Percentiles rank a stretch among this genome's conserved stretches.
Conservation (phyloP, 2,329 filamentous ascomycete genomes). For the Decorospora gaudefroyi region DNA sequence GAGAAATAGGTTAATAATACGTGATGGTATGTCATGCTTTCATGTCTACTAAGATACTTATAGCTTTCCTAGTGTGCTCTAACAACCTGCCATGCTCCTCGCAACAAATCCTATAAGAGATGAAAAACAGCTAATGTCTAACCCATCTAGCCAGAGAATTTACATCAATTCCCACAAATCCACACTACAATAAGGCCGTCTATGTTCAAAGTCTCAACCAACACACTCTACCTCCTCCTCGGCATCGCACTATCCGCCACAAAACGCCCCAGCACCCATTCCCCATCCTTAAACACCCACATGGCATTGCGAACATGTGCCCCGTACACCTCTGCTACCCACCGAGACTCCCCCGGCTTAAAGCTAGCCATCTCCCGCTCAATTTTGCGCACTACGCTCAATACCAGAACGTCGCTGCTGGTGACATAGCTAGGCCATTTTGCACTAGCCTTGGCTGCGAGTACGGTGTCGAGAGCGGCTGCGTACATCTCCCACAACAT, state of each 20-base stretch:
- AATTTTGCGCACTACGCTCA: not conserved
- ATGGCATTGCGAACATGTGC: not conserved
- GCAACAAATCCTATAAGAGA: too few relatives aligned
- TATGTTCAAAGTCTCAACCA: too few relatives aligned
- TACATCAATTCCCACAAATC: too few relatives aligned
- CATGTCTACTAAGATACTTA: too few relatives aligned
- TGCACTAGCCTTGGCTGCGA: not conserved
- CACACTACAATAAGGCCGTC: too few relatives aligned
- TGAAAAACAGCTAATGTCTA: too few relatives aligned
- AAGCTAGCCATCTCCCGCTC: not conserved
- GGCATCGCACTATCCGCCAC: not conserved
- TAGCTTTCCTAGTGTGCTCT: too few relatives aligned
- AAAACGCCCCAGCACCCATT: not conserved
- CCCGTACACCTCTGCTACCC: not conserved
- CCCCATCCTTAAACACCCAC: not conserved
- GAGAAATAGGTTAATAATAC: too few relatives aligned
- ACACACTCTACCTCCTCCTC: not conserved
- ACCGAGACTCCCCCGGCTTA: not conserved
- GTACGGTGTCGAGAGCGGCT: not conserved
- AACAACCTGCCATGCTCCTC: too few relatives aligned
- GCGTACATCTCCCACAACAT: not conserved
- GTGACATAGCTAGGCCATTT: not conserved
- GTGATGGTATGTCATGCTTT: too few relatives aligned
- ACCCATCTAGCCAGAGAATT: too few relatives aligned
- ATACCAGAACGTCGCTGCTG: not conserved